Evolutionary conservation across 2,329 filamentous ascomycete genomes (phyloP), one percentile per base, ranked within the genome.

Genomic region (Pseudocercospora musae): DNA sequence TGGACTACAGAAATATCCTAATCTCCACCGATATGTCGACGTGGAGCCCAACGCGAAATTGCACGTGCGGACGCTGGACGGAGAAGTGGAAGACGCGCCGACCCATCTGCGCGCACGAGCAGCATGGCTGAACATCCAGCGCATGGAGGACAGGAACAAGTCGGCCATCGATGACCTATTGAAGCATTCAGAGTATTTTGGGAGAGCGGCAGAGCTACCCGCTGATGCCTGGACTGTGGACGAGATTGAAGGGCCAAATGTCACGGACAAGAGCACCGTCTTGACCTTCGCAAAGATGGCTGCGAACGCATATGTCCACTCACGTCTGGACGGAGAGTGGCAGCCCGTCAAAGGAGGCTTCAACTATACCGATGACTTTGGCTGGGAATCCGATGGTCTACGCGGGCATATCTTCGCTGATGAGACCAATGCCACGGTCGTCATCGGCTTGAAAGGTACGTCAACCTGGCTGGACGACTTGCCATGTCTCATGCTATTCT

Each of bases 351-450:
- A 89, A 48, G 83, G 83, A 9, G 87, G 85, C 1, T 97, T 92
- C 79, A 96, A 98, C 75, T 87, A 91, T 65, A 93, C 90, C 5
- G 87, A 86, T 58, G 91, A 93, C 73, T 98, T 98, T 78, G 95
- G 95, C 49, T 98, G 95, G 95, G 86, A 96, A 74, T 81, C 80
- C 37, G 93, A 98, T 74, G 94, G 94, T 2, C 82, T 98, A 25
- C 87, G 94, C 60, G 95, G 95, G 1, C 95, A 99, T 75, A 87
- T 99, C 60, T 98, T 94, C 78, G 89, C 90, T 15, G 92, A 98
- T 72, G 86, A 92, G 70, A 85, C 79, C 42, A 97, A 98, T 76
- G 86, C 86, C 37, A 98, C 94, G 1, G 84, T 98, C 58, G 87
- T 98, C 46, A 95, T 98, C 67, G 93, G 92, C 4, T 78, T 99